phyloP scores from a whole-genome alignment of 495 filamentous ascomycete genomes.

The Chaetomium tenue region DNA sequence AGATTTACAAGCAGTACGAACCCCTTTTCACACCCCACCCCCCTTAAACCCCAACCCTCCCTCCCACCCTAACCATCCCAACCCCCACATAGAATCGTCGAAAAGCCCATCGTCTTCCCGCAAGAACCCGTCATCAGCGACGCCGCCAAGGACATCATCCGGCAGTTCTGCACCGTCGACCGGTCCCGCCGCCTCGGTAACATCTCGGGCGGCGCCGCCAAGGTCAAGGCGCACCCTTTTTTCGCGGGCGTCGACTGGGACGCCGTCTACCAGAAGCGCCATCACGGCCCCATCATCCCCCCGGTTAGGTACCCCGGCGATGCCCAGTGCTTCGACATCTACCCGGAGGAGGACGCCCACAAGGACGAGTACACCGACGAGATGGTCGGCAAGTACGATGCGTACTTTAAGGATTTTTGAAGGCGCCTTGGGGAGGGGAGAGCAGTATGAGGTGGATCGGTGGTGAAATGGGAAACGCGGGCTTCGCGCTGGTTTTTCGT shows the following conservation, averaged over 20 bases:
- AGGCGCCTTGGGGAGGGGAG: neutral
- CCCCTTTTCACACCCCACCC: constrained; percentile 24
- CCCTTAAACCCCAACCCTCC: neutral
- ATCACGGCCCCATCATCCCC: constrained; percentile 82
- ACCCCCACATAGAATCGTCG: constrained; percentile 58
- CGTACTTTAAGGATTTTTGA: constrained; percentile 77
- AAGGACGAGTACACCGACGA: constrained; percentile 68
- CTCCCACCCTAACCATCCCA: constrained; percentile 7
- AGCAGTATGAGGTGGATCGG: neutral
- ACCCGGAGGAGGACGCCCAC: constrained; percentile 59
- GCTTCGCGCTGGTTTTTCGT: neutral
- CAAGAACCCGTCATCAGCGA: constrained; percentile 60
- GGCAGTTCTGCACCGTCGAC: constrained; percentile 83
- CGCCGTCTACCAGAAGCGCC: constrained; percentile 65
- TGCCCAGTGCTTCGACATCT: constrained; percentile 86
- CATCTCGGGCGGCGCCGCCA: constrained; percentile 73
- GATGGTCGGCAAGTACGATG: constrained; percentile 69
- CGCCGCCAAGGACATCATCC: constrained; percentile 80
- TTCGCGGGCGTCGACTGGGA: constrained; percentile 85
- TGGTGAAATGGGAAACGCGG: neutral
- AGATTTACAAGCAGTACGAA: constrained; percentile 84
- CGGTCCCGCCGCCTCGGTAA: constrained; percentile 84
- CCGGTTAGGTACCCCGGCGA: constrained; percentile 77
- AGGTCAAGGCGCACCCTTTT: constrained; percentile 86
- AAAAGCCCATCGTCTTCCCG: constrained; percentile 70